Evolutionary conservation across 2,329 filamentous ascomycete species (phyloP), one percentile per base, ranked within the genome.

Genomic region (Tolypocladium guangdongense): DNA sequence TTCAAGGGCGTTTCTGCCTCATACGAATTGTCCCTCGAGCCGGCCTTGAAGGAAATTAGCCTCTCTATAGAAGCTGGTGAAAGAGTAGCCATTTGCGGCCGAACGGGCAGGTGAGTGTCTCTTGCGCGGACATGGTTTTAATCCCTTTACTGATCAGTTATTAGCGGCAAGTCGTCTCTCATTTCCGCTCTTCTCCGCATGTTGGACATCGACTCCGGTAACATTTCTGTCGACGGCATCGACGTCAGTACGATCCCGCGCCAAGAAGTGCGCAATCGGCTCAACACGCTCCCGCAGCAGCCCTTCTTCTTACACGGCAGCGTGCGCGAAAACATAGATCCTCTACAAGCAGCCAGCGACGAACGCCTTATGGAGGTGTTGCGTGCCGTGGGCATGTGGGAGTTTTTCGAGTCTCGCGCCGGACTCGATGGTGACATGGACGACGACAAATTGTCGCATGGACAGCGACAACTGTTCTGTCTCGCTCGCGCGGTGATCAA

Each of bases 241-340:
- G 69, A 77, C 45, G 57, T 67, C 11, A 55, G 59, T 2, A 58
- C 48, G 0, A 37, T 67, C 1, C 56, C 59, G 0, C 58, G 63
- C 7, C 53, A 62, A 7, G 52, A 55, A 6, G 47, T 69, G 1
- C 60, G 66, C 0, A 50, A 57, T 0, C 54, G 62, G 1, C 62
- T 81, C 7, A 71, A 73, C 33, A 69, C 69, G 1, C 62, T 80
- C 1, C 72, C 78, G 0, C 78, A 82, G 63, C 77, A 81, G 47
- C 68, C 75, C 0, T 73, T 78, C 54, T 70, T 78, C 22, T 63
- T 81, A 5, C 69, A 70, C 1, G 77, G 74, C 1, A 75, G 65
- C 0, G 63, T 82, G 3, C 71, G 76, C 0, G 63, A 67, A 3
- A 82, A 82, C 49, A 63, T 77, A 2, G 76, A 80, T 55, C 77